Evolutionary conservation across 2,329 filamentous ascomycete species (phyloP).

Genomic region (Calonectria pseudoturangicola): DNA sequence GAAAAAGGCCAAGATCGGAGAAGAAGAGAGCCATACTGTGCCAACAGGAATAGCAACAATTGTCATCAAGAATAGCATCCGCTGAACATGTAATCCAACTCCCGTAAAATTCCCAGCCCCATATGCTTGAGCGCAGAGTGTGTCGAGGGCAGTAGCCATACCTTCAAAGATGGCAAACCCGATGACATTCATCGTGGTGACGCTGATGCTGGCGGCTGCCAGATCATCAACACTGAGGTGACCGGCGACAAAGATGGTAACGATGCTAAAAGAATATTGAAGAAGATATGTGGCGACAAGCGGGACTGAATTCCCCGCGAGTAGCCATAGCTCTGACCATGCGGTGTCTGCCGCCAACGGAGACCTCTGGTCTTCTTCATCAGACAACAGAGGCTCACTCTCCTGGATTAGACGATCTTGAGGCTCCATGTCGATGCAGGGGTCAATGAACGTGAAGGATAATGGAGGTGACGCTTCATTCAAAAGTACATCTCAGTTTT

Average conservation of each 20-base stretch:
- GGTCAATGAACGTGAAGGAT: background rate
- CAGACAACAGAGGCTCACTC: constrained; percentile 42
- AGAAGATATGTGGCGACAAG: constrained; percentile 72
- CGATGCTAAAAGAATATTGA: constrained; percentile 71
- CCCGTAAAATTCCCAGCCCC: constrained; percentile 64
- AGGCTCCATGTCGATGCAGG: constrained; percentile 35
- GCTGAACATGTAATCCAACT: constrained; percentile 72
- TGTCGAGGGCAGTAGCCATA: constrained; percentile 54
- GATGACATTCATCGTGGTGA: constrained; percentile 73
- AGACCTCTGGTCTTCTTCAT: constrained; percentile 5
- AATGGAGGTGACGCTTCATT: background rate
- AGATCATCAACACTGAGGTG: constrained; percentile 71
- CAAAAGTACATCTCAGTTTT: background rate
- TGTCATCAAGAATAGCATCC: constrained; percentile 70
- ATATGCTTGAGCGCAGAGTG: constrained; percentile 52
- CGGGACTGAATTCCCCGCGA: constrained; percentile 61
- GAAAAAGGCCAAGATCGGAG: constrained; percentile 65
- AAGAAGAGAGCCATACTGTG: constrained; percentile 68
- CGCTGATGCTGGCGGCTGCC: constrained; percentile 70
- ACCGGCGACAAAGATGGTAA: constrained; percentile 71
- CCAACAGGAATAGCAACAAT: constrained; percentile 68
- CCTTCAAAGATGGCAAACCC: constrained; percentile 65
- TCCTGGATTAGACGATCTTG: constrained; percentile 30
- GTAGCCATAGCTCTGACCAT: constrained; percentile 45
- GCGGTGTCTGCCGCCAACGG: background rate